phyloP scores from a whole-genome alignment of 768 basidiomycete species.

The Lactarius trivialis region DNA sequence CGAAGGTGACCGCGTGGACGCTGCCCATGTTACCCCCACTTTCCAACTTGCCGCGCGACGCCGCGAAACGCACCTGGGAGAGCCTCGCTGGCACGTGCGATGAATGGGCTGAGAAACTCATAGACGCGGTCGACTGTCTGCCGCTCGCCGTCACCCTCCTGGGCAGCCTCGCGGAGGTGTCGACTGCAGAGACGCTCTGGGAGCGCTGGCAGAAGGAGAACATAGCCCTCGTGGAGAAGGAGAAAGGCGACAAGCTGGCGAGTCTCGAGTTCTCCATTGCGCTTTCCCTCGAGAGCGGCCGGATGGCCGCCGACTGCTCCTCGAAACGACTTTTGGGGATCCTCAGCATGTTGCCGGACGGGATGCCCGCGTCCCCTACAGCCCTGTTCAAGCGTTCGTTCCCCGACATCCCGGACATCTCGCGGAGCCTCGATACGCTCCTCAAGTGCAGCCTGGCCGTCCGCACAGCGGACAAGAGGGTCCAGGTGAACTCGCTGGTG shows the following conservation, averaged over 20 bases:
- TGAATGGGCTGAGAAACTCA: constrained; percentile 17
- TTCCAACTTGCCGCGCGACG: constrained; percentile 7
- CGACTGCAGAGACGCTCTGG: constrained; percentile 16
- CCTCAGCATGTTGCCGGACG: constrained; percentile 14
- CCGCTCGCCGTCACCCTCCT: constrained; percentile 19
- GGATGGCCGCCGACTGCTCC: constrained; percentile 9
- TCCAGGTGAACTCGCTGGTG: constrained; percentile 19
- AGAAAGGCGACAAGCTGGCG: constrained; percentile 10
- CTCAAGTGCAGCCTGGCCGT: constrained; percentile 13
- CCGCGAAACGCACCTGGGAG: constrained; percentile 15
- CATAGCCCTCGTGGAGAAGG: constrained; percentile 13
- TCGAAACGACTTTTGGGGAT: constrained; percentile 11
- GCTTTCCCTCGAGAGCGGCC: constrained; percentile 14
- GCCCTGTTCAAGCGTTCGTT: constrained; percentile 6
- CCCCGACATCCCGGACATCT: constrained; percentile 1
- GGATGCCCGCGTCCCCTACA: constrained; percentile 1
- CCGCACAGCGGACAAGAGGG: constrained; percentile 5
- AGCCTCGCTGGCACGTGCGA: constrained; percentile 9
- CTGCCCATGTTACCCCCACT: constrained; percentile 16
- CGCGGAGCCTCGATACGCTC: constrained; percentile 12
- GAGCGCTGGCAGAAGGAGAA: constrained; percentile 17
- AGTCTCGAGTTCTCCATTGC: constrained; percentile 15
- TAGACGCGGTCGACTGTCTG: constrained; percentile 13
- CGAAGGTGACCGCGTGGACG: constrained; percentile 16
- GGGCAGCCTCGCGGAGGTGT: constrained; percentile 12